These are phyloP conservation scores for Colletotrichum magnum DNA, from an alignment of 2,329 filamentous ascomycete genomes.

Conservation along the genomic window DNA sequence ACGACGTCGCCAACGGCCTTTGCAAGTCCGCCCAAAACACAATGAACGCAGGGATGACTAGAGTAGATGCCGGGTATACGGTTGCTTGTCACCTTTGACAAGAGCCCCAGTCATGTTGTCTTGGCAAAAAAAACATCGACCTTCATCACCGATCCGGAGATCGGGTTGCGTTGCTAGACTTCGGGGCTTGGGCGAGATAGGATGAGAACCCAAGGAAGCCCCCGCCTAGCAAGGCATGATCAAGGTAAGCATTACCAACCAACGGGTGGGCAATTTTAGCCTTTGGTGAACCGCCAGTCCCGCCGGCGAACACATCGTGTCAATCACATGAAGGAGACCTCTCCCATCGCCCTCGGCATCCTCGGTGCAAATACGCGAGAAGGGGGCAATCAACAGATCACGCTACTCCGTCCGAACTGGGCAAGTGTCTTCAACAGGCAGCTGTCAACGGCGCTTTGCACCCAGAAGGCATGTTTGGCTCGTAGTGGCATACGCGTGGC, in stretches of 20 bases:
- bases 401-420: slow-evolving; percentile 19
- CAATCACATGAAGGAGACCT: neutral
- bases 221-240: too few relatives aligned
- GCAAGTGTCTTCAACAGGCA: slow-evolving; percentile 1
- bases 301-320: neutral
- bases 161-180: too few relatives aligned
- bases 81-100: too few relatives aligned
- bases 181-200: neutral
- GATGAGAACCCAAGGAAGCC: neutral
- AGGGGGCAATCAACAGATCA: neutral
- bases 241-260: neutral
- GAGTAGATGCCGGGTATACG: too few relatives aligned
- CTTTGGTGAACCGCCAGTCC: neutral
- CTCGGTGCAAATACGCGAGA: neutral
- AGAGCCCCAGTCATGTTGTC: too few relatives aligned
- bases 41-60: too few relatives aligned
- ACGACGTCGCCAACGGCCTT: too few relatives aligned
- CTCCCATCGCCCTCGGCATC: neutral
- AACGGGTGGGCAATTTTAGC: too few relatives aligned
- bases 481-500: neutral
- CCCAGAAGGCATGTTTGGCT: slow-evolving; percentile 12
- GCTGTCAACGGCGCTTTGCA: slow-evolving; percentile 14
- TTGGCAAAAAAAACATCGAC: too few relatives aligned
- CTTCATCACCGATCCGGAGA: too few relatives aligned
- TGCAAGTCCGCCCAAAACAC: too few relatives aligned